Evolutionary conservation across 805 yeast species (phyloP), one percentile per base, ranked within the genome.

Genomic region (Saturnispora silvae): DNA sequence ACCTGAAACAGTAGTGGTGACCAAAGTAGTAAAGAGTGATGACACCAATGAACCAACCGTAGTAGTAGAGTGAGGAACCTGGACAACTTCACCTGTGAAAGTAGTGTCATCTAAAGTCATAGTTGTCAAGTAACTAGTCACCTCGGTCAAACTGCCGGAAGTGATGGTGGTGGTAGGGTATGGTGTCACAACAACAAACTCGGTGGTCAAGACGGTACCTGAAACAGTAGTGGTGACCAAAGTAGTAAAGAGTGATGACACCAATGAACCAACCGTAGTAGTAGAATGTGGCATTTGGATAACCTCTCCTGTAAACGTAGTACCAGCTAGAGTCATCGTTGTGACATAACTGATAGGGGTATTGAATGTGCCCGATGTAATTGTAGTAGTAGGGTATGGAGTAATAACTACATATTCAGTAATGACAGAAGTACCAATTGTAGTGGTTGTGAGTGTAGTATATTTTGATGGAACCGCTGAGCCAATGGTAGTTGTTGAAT

Each of bases 11-110:
- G 10, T n/a, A 26, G 29, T 26, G 13, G 29, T 26, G 29, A 26
- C 15, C 7, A 26, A 26, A 26, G 29, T 26, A 5, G 29, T 26
- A 7, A 11, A 26, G 6, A 10, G 16, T 13, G 11, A 7, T 10
- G 29, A 16, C 6, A 26, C 13, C 11, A 13, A n/a, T 13, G 15
- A n/a, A 11, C 15, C 15, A n/a, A 26, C 29, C 6, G 29, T 26
- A 26, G 13, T 26, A 26, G 15, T 26, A 10, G 8, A n/a, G 14
- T 26, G 29, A 26, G 29, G 29, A 9, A 10, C 14, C 14, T 5
- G 87, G 94, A 2, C 61, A 57, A 41, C 59, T 23, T 8, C 8
- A 23, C 25, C 25, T 11, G 25, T 23, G 8, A 23, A 8, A 8
- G 25, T 23, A 11, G n/a, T n/a, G n/a, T n/a, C n/a, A n/a, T n/a